phyloP scores from a whole-genome alignment of 2,329 filamentous ascomycete genomes.

The Botrytis galanthina region DNA sequence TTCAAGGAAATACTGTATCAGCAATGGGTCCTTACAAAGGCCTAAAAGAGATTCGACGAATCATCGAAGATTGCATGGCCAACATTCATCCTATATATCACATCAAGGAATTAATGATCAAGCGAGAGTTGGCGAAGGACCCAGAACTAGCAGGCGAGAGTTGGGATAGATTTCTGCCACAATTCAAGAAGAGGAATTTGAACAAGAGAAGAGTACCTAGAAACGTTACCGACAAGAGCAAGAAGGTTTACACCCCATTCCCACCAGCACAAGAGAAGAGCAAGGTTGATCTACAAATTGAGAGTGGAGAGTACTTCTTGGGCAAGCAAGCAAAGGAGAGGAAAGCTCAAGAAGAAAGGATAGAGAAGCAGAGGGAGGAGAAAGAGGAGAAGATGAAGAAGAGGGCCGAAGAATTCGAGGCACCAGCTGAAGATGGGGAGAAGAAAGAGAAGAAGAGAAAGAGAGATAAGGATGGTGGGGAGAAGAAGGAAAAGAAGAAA shows the following conservation, averaged over 20 bases:
- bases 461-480: slow-evolving; percentile 30
- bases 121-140: slow-evolving; percentile 86
- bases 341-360: slow-evolving; percentile 71
- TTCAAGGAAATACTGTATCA: slow-evolving; percentile 93
- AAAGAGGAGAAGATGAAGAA: slow-evolving; percentile 86
- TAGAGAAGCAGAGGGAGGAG: slow-evolving; percentile 82
- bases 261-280: slow-evolving; percentile 96
- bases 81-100: slow-evolving; percentile 90
- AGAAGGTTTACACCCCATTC: slow-evolving; percentile 96
- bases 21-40: slow-evolving; percentile 92
- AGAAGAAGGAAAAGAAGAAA: slow-evolving; percentile 32
- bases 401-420: slow-evolving; percentile 80
- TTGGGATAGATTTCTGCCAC: slow-evolving; percentile 94
- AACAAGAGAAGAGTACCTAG: slow-evolving; percentile 78
- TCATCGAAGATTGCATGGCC: slow-evolving; percentile 93
- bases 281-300: slow-evolving; percentile 97
- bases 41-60: slow-evolving; percentile 83
- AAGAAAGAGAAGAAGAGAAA: slow-evolving; percentile 50
- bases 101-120: slow-evolving; percentile 95
- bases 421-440: slow-evolving; percentile 71
- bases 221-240: slow-evolving; percentile 87
- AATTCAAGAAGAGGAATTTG: slow-evolving; percentile 93
- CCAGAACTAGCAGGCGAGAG: slow-evolving; percentile 81
- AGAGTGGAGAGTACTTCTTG: slow-evolving; percentile 95
- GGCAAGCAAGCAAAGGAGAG: slow-evolving; percentile 90